Evolutionary conservation across 2,329 filamentous ascomycete species (phyloP), one percentile per base, ranked within the genome.

Genomic region (Colletotrichum sp.): DNA sequence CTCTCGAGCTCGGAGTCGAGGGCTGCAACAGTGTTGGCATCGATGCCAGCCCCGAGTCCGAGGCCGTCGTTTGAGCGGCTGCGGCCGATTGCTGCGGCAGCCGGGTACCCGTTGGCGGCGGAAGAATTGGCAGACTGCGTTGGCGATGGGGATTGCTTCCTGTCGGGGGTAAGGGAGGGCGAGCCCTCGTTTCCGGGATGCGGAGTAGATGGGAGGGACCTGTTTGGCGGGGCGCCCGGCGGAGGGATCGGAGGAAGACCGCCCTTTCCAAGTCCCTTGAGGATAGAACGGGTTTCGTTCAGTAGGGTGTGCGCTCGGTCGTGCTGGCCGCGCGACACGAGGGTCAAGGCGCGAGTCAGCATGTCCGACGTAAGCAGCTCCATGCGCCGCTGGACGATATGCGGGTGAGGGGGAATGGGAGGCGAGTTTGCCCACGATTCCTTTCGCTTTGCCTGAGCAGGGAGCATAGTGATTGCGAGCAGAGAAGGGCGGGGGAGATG

Each of bases 351-450:
- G 75, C 97, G 91, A 9, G 95, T 98, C 78, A 99, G 91, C 97
- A 99, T 99, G 83, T 99, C 97, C 2, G 96, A 99, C 4, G 97
- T 99, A 69, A 99, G 90, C 34, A 99, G 89, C 85, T 99, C 97
- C 97, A 99, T 99, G 62, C 97, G 94, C 55, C 97, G 92, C 86
- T 99, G 97, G 8, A 99, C 96, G 76, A 99, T 96, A 77, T 94
- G 95, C 6, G 97, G 96, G 82, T 99, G 97, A 62, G 97, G 96
- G 16, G 97, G 97, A 77, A 99, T 99, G 2, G 96, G 95, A 16
- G 96, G 95, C 15, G 90, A 87, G 79, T 88, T 91, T 60, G 87
- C 87, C 91, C 91, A 93, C 18, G 93, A 91, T 79, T 91, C 94
- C 86, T 93, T 93, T 77, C 91, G 91, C 71, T 90, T 90, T 30